Evolutionary conservation across 2,329 filamentous ascomycete genomes (phyloP).

Genomic region (Xylaria sp.): DNA sequence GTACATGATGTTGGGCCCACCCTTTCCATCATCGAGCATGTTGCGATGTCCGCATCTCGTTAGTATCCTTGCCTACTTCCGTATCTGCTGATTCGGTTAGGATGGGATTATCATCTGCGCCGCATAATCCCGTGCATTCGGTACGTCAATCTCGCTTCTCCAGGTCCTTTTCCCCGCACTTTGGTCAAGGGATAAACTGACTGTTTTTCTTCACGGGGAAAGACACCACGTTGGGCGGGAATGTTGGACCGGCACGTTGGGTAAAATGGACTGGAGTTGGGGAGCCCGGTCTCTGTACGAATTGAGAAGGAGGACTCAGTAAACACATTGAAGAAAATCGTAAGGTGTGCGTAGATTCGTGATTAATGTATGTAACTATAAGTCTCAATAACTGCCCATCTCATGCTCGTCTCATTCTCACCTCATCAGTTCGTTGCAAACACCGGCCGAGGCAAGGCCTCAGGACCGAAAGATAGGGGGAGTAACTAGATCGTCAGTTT

Average conservation of each 20-base stretch:
- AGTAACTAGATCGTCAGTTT: slow-evolving; percentile 48
- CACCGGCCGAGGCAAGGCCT: slow-evolving; percentile 45
- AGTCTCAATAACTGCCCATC: not conserved
- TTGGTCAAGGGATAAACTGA: not conserved
- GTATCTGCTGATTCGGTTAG: no score
- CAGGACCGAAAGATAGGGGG: slow-evolving; percentile 63
- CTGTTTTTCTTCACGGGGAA: not conserved
- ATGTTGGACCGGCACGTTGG: not conserved
- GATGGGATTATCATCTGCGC: no score
- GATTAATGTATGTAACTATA: not conserved
- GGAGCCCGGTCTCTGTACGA: not conserved
- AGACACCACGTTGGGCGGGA: not conserved
- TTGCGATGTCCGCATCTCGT: no score
- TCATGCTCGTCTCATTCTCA: no score
- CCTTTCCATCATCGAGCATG: no score
- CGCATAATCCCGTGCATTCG: no score
- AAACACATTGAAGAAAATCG: no score
- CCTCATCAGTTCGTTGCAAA: slow-evolving; percentile 16
- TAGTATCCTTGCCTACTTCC: no score
- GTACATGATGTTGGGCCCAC: no score
- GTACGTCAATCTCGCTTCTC: not conserved
- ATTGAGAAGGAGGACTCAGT: not conserved
- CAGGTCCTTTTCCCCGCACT: not conserved
- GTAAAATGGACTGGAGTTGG: no score
- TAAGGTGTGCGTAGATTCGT: no score